Evolutionary conservation across 352 stramenopile species (phyloP).

Genomic region (Pythium phragmitis): DNA sequence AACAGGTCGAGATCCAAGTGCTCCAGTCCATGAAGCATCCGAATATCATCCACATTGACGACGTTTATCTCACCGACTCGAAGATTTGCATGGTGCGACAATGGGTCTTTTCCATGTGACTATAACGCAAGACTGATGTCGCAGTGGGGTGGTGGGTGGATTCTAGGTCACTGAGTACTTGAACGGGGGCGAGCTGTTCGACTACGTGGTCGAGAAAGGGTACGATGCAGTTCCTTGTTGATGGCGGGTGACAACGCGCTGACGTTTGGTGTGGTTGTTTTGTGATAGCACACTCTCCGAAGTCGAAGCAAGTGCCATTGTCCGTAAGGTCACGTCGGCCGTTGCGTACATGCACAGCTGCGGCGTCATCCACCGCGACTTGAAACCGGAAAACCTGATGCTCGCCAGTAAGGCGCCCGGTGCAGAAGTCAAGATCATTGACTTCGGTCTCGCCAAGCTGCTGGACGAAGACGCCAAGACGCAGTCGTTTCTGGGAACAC

Average conservation of each 20-base stretch:
- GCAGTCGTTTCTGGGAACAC: constrained; percentile 79
- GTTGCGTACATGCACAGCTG: constrained; percentile 88
- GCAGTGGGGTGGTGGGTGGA: background rate
- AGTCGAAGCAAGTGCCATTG: constrained; percentile 80
- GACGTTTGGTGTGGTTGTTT: background rate
- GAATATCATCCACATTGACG: constrained; percentile 90
- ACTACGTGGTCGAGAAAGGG: constrained; percentile 90
- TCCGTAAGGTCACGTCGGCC: constrained; percentile 89
- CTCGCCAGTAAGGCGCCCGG: constrained; percentile 77
- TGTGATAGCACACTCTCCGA: constrained; percentile 74
- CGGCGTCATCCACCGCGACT: constrained; percentile 86
- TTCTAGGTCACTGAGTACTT: constrained; percentile 86
- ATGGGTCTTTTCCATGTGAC: background rate
- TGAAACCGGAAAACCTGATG: constrained; percentile 91
- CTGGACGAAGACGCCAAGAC: constrained; percentile 83
- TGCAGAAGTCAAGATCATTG: constrained; percentile 97
- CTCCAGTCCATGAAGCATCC: constrained; percentile 86
- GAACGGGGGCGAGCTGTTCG: constrained; percentile 86
- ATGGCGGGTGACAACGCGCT: background rate
- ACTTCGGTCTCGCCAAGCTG: constrained; percentile 98
- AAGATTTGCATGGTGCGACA: constrained; percentile 81
- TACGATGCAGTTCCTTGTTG: constrained; percentile 12
- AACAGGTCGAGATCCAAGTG: constrained; percentile 86
- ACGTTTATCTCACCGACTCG: constrained; percentile 81
- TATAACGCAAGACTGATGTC: background rate